Conservation (phyloP, 306 rosid genomes). For the Dalbergia cochinchinensis region DNA sequence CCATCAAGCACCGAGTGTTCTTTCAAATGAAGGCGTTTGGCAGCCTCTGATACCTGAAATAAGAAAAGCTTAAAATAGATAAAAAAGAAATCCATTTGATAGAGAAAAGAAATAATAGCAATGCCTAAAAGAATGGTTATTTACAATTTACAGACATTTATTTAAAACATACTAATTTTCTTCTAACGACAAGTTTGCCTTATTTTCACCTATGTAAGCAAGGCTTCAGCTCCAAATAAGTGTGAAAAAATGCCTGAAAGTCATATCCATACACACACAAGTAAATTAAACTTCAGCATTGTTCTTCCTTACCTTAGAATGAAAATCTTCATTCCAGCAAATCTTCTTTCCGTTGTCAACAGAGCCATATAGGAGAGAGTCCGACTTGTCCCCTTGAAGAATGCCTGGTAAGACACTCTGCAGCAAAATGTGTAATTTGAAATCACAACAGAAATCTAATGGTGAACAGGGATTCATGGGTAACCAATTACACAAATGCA, state of each 20-base stretch:
- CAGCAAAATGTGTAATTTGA: constrained; percentile 42
- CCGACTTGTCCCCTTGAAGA: constrained; percentile 90
- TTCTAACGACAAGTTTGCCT: neutral
- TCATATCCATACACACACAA: constrained; percentile 31
- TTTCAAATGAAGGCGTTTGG: constrained; percentile 78
- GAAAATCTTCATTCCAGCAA: constrained; percentile 87
- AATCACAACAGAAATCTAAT: constrained; percentile 16
- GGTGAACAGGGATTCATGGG: neutral
- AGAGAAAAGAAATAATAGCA: neutral
- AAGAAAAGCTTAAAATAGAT: constrained; percentile 35
- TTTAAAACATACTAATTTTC: neutral
- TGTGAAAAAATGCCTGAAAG: constrained; percentile 15
- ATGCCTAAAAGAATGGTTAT: neutral
- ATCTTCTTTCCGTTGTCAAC: constrained; percentile 90
- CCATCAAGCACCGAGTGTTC: constrained; percentile 81
- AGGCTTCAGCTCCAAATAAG: constrained; percentile 2
- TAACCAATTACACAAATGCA: constrained; percentile 4
- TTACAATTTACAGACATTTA: constrained; percentile 13
- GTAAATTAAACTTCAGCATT: constrained; percentile 11
- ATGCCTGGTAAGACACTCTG: constrained; percentile 93
- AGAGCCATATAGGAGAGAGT: constrained; percentile 83
- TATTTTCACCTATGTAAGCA: constrained; percentile 12
- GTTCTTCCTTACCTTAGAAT: constrained; percentile 74
- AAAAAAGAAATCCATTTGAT: constrained; percentile 13
- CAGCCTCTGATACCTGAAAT: constrained; percentile 74